Evolutionary conservation across 345 rosid genomes (phyloP).

Genomic region (Jatropha curcas): DNA sequence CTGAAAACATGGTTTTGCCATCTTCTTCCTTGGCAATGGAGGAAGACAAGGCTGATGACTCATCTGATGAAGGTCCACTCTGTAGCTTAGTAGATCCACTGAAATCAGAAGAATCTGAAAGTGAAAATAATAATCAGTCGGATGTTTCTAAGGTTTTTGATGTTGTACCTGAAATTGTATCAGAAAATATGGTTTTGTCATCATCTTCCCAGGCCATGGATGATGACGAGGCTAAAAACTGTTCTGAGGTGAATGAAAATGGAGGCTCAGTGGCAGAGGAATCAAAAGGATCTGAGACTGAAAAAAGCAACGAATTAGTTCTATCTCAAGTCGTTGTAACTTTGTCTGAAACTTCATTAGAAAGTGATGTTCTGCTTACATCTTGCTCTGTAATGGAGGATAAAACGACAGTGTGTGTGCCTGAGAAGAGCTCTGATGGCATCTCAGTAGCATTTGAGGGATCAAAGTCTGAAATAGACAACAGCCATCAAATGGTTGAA

Average conservation of each 20-base stretch:
- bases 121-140: background rate
- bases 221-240: background rate
- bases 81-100: background rate
- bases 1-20: background rate
- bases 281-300: background rate
- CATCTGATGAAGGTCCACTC: conserved; percentile 1
- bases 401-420: background rate
- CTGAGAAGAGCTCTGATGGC: conserved; percentile 2
- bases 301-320: background rate
- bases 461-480: conserved; percentile 16
- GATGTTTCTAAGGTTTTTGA: background rate
- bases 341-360: conserved; percentile 1
- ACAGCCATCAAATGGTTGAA: background rate
- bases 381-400: background rate
- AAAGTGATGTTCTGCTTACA: background rate
- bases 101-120: conserved; percentile 1
- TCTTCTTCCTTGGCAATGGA: conserved; percentile 5
- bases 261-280: conserved; percentile 9
- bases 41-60: conserved; percentile 16
- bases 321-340: background rate
- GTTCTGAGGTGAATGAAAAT: background rate
- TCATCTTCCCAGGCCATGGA: background rate
- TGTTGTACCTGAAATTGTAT: background rate
- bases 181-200: background rate
- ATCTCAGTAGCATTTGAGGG: background rate